A percentile compares a stretch with the other conserved stretches of the same genome.
Conservation (phyloP, 257 asterid genomes). For the Penstemon davidsonii region DNA sequence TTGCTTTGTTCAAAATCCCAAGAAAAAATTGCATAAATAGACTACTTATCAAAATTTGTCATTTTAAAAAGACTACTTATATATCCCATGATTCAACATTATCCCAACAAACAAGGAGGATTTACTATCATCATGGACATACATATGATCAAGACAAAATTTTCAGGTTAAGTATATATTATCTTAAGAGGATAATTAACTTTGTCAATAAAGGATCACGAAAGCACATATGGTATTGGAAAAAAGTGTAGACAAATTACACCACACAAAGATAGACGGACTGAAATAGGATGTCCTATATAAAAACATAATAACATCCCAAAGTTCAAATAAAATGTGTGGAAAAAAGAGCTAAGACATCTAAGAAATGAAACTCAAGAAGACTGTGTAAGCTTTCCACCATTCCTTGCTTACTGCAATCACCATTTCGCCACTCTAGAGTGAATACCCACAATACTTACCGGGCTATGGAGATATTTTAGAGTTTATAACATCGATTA, state of each 20-base stretch:
- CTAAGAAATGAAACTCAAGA: not conserved
- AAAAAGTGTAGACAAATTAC: not conserved
- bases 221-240: not conserved
- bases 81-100: no score
- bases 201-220: slow-evolving; percentile 7
- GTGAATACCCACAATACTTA: not conserved
- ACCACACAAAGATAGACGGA: not conserved
- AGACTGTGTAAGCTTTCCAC: not conserved
- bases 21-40: slow-evolving; percentile 18
- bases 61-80: not conserved
- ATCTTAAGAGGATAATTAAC: slow-evolving; percentile 3
- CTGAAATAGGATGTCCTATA: not conserved
- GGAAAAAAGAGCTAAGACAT: slow-evolving; percentile 3
- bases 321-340: not conserved
- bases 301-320: not conserved
- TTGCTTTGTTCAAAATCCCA: slow-evolving; percentile 15
- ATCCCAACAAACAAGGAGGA: slow-evolving; percentile 14
- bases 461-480: not conserved
- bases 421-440: not conserved
- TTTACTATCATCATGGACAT: not conserved
- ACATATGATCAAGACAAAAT: not conserved
- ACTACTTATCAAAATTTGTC: slow-evolving; percentile 9
- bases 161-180: slow-evolving; percentile 5
- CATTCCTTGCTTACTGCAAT: slow-evolving; percentile 2
- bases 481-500: not conserved